phyloP scores from a whole-genome alignment of 768 basidiomycete species.

The Naganishia onofrii region DNA sequence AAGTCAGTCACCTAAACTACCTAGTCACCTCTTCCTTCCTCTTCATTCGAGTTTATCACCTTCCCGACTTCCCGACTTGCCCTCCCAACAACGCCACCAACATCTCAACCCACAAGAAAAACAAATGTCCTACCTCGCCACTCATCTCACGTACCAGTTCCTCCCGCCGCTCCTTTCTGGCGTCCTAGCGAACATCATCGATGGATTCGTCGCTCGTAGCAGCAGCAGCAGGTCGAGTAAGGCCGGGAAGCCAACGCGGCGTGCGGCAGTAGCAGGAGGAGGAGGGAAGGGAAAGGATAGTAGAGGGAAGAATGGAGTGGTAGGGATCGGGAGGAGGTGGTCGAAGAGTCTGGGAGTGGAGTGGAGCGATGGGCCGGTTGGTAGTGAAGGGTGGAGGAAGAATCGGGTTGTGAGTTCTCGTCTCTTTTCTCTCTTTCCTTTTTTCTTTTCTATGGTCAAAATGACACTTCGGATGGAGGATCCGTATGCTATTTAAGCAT shows the following conservation, averaged over 20 bases:
- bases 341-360: not conserved
- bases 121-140: slow-evolving; percentile 9
- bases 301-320: not conserved
- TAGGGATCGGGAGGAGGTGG: not conserved
- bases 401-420: slow-evolving; percentile 17
- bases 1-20: too few species aligned
- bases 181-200: not conserved
- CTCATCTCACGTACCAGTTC: slow-evolving; percentile 16
- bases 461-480: too few species aligned
- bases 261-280: not conserved
- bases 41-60: too few species aligned
- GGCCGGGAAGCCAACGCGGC: not conserved
- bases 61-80: too few species aligned
- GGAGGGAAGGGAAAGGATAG: too few species aligned
- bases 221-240: not conserved
- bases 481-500: too few species aligned
- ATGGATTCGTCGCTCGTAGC: not conserved
- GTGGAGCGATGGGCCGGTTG: not conserved
- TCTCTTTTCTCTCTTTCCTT: too few species aligned
- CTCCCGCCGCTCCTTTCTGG: slow-evolving; percentile 4
- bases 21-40: too few species aligned
- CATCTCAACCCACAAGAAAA: too few species aligned
- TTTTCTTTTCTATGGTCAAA: too few species aligned
- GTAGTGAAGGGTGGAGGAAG: slow-evolving; percentile 12
- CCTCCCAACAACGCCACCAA: too few species aligned